Evolutionary conservation across 345 rosid species (phyloP), one percentile per base, ranked within the genome.

Genomic region (Camelina hispida): DNA sequence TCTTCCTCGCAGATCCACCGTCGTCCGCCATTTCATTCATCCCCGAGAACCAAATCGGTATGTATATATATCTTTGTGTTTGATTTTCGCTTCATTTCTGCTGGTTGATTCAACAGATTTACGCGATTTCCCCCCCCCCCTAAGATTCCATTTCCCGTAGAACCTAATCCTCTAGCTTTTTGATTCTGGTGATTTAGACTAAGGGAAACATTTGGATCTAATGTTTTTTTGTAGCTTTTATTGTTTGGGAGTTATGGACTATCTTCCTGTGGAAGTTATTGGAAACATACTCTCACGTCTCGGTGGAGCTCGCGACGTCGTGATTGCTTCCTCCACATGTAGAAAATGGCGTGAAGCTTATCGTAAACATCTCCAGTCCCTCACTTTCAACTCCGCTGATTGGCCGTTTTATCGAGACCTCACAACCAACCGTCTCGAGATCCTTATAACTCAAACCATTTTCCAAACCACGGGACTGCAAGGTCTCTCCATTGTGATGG

Each of bases 261-360:
- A 87, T 65, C 87, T 95, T 76, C 97, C 97, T 9, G 89, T 89
- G 17, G 97, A 92, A 81, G 97, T 95, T 32, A 83, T 92, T 72
- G 97, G 99, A 59, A 90, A 90, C 78, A 89, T 95, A 70, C 78
- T 94, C 38, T 91, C 93, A n/a, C 84, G 79, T 43, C 89, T 94
- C 38, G 84, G 81, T 34, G 91, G 95, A 55, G 98, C 97, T 5
- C 83, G 96, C 1, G 97, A 90, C 74, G 91, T 85, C 63, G 88
- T 91, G 61, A 78, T 91, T 67, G 97, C 97, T 67, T 91, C 97
- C 35, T 82, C 88, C 30, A 85, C 92, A 9, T 95, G 97, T 83
- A 59, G 78, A 44, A 95, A 90, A 62, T 92, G 97, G 97, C 87
- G 85, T 30, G 88, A 95, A 84, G 97, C 97, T 66, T 89, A 72